Conservation (phyloP, 345 rosid species). For the thale cress (Arabidopsis thaliana) region DNA sequence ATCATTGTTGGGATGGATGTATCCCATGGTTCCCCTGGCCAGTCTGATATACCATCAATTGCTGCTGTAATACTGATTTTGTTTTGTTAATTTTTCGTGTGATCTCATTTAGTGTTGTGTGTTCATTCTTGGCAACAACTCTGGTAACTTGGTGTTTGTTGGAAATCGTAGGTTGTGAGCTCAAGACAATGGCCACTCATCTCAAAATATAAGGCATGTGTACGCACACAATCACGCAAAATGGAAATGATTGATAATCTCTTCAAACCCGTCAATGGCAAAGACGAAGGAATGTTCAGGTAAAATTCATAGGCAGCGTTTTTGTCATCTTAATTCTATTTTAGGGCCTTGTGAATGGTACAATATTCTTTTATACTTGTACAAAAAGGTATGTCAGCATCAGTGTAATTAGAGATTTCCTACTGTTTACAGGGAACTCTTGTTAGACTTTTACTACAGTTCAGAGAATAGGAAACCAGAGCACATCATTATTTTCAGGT, state of each 20-base stretch:
- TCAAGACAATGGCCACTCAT: slow-evolving; percentile 90
- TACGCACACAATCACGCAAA: slow-evolving; percentile 86
- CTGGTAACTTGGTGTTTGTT: slow-evolving; percentile 12
- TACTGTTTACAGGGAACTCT: slow-evolving; percentile 63
- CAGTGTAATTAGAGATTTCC: background rate
- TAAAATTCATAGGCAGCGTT: slow-evolving; percentile 22
- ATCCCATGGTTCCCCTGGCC: slow-evolving; percentile 96
- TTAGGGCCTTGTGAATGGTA: background rate
- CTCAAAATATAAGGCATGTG: slow-evolving; percentile 85
- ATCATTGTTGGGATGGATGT: slow-evolving; percentile 97
- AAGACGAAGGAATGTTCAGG: slow-evolving; percentile 81
- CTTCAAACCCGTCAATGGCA: slow-evolving; percentile 59
- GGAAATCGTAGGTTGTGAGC: slow-evolving; percentile 60
- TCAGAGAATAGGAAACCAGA: slow-evolving; percentile 82
- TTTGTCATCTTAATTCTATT: background rate
- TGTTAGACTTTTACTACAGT: slow-evolving; percentile 72
- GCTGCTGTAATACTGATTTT: slow-evolving; percentile 69
- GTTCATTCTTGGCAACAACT: background rate
- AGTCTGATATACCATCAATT: slow-evolving; percentile 79
- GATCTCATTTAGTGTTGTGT: background rate
- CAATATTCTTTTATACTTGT: background rate
- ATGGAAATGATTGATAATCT: slow-evolving; percentile 87
- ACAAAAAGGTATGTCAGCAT: background rate
- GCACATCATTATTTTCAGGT: slow-evolving; percentile 90
- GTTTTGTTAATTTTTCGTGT: slow-evolving; percentile 9